A percentile compares a stretch with the other conserved stretches of the same genome.
phyloP scores from a whole-genome alignment of 2,329 filamentous ascomycete genomes.

The Sclerotinia minor region DNA sequence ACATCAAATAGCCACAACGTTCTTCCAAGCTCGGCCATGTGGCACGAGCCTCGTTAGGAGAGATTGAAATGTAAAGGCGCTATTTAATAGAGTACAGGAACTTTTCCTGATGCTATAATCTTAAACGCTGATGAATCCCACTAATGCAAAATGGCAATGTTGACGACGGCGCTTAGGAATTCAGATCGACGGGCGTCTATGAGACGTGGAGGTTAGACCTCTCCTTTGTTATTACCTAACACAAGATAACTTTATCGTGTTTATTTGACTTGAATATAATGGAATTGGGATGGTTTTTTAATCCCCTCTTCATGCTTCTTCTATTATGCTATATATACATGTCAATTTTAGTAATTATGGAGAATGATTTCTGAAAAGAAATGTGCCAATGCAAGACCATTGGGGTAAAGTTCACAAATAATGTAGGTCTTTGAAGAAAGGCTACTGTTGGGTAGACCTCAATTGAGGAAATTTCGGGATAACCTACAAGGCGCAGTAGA shows the following conservation, averaged over 20 bases:
- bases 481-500: conserved; percentile 15
- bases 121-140: neutral
- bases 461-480: neutral
- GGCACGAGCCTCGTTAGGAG: neutral
- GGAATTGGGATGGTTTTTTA: neutral
- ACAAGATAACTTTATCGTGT: no score
- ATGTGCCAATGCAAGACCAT: neutral
- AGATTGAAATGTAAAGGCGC: neutral
- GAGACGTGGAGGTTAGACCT: neutral
- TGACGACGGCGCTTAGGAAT: neutral
- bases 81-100: neutral
- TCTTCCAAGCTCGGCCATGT: neutral
- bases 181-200: no score
- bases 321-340: neutral
- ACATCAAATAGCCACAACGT: neutral
- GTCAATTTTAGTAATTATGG: neutral
- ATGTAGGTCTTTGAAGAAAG: neutral
- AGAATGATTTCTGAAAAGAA: neutral
- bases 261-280: neutral
- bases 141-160: neutral
- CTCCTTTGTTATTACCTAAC: neutral
- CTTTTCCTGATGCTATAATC: neutral
- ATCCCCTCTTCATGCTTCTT: neutral
- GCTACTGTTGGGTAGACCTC: neutral
- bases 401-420: neutral